Evolutionary conservation across 371 early-diverging fungal species (phyloP), one percentile per base, ranked within the genome.

Genomic region (Rhizomucor pusillus): DNA sequence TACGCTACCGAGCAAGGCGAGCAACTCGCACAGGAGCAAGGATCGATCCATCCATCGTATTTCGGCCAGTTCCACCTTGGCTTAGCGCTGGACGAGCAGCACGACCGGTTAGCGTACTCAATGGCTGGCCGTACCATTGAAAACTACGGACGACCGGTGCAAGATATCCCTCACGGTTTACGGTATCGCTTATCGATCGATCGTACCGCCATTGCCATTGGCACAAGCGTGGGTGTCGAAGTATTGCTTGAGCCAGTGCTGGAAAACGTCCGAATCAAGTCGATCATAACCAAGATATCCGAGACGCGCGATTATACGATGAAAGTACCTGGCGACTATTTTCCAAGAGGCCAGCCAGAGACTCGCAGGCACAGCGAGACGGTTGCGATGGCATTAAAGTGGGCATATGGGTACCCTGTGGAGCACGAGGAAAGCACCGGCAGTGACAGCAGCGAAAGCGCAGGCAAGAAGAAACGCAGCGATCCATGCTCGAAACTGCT

Each of bases 191-290:
- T 71, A 18, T 40, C 60, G n/a, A 52, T 74, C 19, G 75, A 70
- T 47, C 66, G 71, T 35, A 71, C 75, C 14, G 75, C 71, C 23
- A 68, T 74, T 54, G 75, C 65, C 3, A 35, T 74, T 20, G 75
- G 75, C 3, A 74, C 75, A 14, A 63, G 71, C 41, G 36, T 74
- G 20, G 71, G 69, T 3, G 25, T 74, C 12, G 63, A 64, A 44
- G 45, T 74, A 16, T 52, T 66, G 54, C 46, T 74, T 14, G 65
- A 71, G 24, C 75, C 75, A 5, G 62, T 62, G 6, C 12, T 47
- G 22, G 4, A 33, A 18, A 49, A 54, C 3, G 59, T 56, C 1
- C 47, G 53, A 29, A 54, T 74, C 18, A 51, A 50, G 22, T 71
- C 69, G 12, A 50, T 69, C 12, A 16, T 46, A 1, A 11, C 68